Base-by-base conservation (phyloP, 768 basidiomycete species). In the Paxillus ammoniavirescens region DNA sequence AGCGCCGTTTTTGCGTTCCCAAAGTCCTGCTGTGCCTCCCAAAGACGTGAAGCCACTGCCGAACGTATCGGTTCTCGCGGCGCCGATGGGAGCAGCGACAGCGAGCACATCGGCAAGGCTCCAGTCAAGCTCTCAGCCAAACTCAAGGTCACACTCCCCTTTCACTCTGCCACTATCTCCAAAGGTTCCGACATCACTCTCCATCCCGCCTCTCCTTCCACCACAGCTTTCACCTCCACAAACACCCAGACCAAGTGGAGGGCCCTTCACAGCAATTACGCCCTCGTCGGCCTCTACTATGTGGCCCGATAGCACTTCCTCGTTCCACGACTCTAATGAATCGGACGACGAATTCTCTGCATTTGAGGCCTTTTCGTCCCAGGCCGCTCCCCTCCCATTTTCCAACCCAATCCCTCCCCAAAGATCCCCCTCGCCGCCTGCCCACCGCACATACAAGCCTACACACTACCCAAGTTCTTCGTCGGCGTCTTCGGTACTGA, bases 321-420 rank as follows among this genome's bases (percentile, higher is more conserved):
- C 38, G 15, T 41, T 40, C 21, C 57, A 64, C 23, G 62, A 67
- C 35, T 62, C 67, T 47, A 33, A 55, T 14, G 61, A 57, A 40
- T 74, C 78, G 0, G 65, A 73, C 37, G 75, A 75, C 51, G 82
- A 84, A 45, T 88, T 85, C 59, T 72, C 78, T 5, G 81, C 82
- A 37, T 79, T 81, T 60, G 56, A 69, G 49, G 68, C 72, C 4
- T 70, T 73, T 21, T 33, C 58, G 6, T 30, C 43, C 17, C 33
- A 33, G 3, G 31, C 47, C 38, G 44, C 61, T 1, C 47, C 49
- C 43, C 54, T 52, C 44, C 47, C 53, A 13, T 41, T 49, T 35
- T 42, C 38, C 14, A 17, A 49, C 44, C 10, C 57, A 56, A 46
- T 55, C 49, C 56, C 49, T 35, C 49, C 45, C 42, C 61, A n/a